Conservation (phyloP, 345 rosid genomes). For the Microcos paniculata region DNA sequence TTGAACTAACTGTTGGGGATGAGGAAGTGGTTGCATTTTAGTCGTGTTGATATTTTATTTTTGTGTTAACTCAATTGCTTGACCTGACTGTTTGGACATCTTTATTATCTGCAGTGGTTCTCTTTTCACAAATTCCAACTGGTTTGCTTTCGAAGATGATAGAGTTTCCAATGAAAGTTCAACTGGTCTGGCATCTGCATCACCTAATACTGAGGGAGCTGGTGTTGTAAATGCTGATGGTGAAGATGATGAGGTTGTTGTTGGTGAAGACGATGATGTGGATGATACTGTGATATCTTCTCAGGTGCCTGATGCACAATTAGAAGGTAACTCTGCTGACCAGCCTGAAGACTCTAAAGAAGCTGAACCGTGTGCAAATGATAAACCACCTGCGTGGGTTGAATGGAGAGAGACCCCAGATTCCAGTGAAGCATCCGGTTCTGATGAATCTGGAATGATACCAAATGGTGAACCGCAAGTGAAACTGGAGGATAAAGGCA, state of each 20-base stretch:
- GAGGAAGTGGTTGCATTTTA: background rate
- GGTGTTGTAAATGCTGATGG: conserved; percentile 32
- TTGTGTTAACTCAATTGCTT: background rate
- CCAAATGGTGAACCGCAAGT: conserved; percentile 45
- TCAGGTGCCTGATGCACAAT: conserved; percentile 34
- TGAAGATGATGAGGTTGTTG: conserved; percentile 35
- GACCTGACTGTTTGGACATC: background rate
- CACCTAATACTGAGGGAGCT: conserved; percentile 50
- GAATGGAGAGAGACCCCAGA: conserved; percentile 81
- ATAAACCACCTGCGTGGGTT: conserved; percentile 66
- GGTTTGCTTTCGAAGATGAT: conserved; percentile 89
- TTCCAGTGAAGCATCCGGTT: conserved; percentile 36
- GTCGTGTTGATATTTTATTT: background rate
- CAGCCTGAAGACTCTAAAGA: conserved; percentile 41
- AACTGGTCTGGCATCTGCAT: conserved; percentile 58
- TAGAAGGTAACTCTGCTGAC: conserved; percentile 37
- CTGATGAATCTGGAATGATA: conserved; percentile 33
- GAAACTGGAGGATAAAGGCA: conserved; percentile 32
- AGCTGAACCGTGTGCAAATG: conserved; percentile 37
- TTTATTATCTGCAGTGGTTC: conserved; percentile 56
- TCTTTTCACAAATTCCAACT: conserved; percentile 82
- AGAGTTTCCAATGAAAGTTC: conserved; percentile 54
- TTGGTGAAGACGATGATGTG: conserved; percentile 48
- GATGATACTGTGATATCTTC: conserved; percentile 53
- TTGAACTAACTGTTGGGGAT: background rate